Percentiles rank a stretch among this genome's conserved stretches.
phyloP scores from a whole-genome alignment of 1,284 basidiomycete species.

The Heterobasidion occidentale region DNA sequence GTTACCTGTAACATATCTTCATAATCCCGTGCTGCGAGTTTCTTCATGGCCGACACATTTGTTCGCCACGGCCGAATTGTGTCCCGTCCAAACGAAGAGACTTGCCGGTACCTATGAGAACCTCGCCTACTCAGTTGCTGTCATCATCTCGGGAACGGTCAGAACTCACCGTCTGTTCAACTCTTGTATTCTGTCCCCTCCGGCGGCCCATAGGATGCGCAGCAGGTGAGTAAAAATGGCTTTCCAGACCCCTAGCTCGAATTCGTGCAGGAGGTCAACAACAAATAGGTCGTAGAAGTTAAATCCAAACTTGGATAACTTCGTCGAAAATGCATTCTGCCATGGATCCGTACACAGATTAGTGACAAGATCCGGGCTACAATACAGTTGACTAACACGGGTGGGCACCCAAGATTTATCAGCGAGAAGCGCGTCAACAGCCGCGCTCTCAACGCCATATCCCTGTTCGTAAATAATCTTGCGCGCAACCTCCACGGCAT shows the following conservation, averaged over 20 bases:
- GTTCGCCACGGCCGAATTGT: constrained; percentile 18
- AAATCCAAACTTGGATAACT: neutral
- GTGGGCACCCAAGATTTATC: neutral
- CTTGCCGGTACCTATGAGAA: constrained; percentile 13
- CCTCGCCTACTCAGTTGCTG: neutral
- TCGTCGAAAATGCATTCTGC: neutral
- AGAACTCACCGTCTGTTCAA: neutral
- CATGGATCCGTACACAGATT: neutral
- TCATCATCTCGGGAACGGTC: neutral
- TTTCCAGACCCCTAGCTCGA: constrained; percentile 18
- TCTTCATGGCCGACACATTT: constrained; percentile 19
- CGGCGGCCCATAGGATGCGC: neutral
- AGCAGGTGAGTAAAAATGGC: constrained; percentile 4
- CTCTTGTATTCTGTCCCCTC: neutral
- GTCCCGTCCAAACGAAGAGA: constrained; percentile 20
- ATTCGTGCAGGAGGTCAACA: constrained; percentile 15
- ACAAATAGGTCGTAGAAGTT: neutral
- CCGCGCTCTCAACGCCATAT: too few relatives aligned
- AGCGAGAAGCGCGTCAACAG: neutral
- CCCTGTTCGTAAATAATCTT: too few relatives aligned
- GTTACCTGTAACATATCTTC: constrained; percentile 22
- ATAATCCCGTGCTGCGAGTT: constrained; percentile 21
- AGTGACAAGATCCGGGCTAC: neutral
- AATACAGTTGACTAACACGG: neutral
- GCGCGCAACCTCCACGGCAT: too few relatives aligned